These are phyloP conservation scores for Protomyces gravidus DNA, from an alignment of 1,139 yeast species.

Conservation along the genomic window DNA sequence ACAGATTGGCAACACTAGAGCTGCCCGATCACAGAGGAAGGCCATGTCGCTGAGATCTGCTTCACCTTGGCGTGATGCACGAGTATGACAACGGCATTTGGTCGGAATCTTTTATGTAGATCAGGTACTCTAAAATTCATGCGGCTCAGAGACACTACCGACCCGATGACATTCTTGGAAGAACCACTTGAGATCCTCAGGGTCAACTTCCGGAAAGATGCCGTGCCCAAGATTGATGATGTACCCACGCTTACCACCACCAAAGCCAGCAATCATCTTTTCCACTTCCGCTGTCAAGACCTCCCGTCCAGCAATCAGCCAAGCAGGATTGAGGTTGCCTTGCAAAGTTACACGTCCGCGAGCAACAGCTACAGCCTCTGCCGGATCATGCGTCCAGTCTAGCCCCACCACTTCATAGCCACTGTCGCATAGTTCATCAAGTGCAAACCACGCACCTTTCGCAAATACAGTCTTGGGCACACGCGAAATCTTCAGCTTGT, in stretches of 20 bases:
- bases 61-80: no score
- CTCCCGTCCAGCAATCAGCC: constrained; percentile 83
- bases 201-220: constrained; percentile 29
- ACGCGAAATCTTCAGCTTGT: constrained; percentile 67
- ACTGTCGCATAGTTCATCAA: constrained; percentile 76
- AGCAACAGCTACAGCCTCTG: constrained; percentile 73
- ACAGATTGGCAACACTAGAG: no score
- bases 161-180: constrained; percentile 29
- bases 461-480: constrained; percentile 90
- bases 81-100: no score
- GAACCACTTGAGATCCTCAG: constrained; percentile 29
- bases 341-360: constrained; percentile 80
- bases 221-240: constrained; percentile 31
- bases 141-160: constrained; percentile 24
- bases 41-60: no score
- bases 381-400: constrained; percentile 88
- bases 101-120: no score
- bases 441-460: constrained; percentile 96
- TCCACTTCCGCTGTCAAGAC: constrained; percentile 74
- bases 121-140: not conserved
- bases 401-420: constrained; percentile 84
- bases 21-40: no score
- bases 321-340: constrained; percentile 95
- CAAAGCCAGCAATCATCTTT: constrained; percentile 82
- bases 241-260: constrained; percentile 71